Evolutionary conservation across 331 rosid genomes (phyloP).

Genomic region (Cydonia oblonga): DNA sequence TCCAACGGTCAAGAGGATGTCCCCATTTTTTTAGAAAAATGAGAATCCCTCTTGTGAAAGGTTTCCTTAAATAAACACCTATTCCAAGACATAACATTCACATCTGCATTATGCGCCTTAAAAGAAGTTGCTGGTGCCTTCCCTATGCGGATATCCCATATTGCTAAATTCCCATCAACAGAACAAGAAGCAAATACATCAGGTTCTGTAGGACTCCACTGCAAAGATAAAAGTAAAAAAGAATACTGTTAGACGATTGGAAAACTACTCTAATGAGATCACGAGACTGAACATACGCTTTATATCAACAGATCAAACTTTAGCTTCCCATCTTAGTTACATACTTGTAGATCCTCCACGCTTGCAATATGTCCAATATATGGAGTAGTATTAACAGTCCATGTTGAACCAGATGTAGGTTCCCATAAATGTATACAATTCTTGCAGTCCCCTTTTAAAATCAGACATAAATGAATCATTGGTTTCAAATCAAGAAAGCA

Average conservation of each 20-base stretch:
- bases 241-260: background rate
- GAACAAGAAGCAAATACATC: slow-evolving; percentile 81
- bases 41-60: no score
- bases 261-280: background rate
- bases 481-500: background rate
- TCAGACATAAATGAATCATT: slow-evolving; percentile 1
- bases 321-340: slow-evolving; percentile 9
- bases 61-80: slow-evolving; percentile 46
- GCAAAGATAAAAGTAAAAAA: slow-evolving; percentile 18
- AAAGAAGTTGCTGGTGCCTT: slow-evolving; percentile 65
- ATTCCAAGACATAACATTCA: slow-evolving; percentile 95
- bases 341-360: slow-evolving; percentile 88
- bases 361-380: slow-evolving; percentile 70
- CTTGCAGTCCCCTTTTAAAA: slow-evolving; percentile 68
- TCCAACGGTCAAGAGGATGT: no score
- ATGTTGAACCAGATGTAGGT: slow-evolving; percentile 42
- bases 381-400: slow-evolving; percentile 55
- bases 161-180: slow-evolving; percentile 67
- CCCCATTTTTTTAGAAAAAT: no score
- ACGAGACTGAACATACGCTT: background rate
- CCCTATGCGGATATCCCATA: slow-evolving; percentile 80
- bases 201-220: slow-evolving; percentile 94
- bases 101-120: slow-evolving; percentile 86
- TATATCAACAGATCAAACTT: slow-evolving; percentile 14
- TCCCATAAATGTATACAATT: slow-evolving; percentile 69